phyloP scores from a whole-genome alignment of 441 rosid species.

The Populus trichocarpa region DNA sequence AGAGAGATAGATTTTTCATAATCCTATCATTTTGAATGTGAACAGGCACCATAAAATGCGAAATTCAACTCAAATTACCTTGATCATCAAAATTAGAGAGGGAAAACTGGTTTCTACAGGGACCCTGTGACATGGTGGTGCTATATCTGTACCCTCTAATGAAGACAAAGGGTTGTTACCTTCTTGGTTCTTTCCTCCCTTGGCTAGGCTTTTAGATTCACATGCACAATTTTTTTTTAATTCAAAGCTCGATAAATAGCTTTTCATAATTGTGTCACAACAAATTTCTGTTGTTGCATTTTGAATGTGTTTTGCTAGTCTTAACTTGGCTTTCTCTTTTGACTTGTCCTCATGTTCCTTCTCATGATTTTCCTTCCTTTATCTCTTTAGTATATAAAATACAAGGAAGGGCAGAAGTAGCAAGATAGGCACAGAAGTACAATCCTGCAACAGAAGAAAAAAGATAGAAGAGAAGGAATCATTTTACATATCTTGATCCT shows the following conservation, averaged over 20 bases:
- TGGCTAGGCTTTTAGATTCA: neutral
- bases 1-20: neutral
- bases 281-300: neutral
- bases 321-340: neutral
- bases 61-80: neutral
- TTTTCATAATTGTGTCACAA: neutral
- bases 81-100: neutral
- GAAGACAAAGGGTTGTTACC: neutral
- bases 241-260: neutral
- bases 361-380: slow-evolving; percentile 23
- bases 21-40: no score
- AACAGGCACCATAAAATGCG: neutral
- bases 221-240: neutral
- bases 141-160: neutral
- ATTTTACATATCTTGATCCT: neutral
- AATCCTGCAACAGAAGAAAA: neutral
- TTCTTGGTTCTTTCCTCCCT: slow-evolving; percentile 27
- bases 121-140: neutral
- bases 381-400: neutral
- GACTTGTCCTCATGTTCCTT: neutral
- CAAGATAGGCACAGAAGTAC: neutral
- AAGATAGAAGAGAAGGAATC: neutral
- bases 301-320: neutral
- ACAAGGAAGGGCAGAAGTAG: neutral
- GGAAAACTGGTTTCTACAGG: neutral